A percentile compares a stretch with the other conserved stretches of the same genome.
Evolutionary conservation across 2,329 filamentous ascomycete species (phyloP).

Genomic region (Didymella arachidicola): DNA sequence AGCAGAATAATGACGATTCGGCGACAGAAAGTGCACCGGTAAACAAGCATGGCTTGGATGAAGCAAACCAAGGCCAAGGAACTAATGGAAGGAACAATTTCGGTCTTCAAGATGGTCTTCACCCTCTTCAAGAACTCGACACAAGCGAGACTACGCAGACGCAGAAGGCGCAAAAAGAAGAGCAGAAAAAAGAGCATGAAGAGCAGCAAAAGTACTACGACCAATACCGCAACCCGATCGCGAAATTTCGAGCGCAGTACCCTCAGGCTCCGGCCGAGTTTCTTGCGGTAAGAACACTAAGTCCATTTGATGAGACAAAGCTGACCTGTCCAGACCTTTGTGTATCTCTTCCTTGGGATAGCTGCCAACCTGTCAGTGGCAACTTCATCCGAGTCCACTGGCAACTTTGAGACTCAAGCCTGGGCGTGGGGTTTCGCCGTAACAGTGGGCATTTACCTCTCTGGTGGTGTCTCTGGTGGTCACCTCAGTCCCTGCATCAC

Average conservation of each 20-base stretch:
- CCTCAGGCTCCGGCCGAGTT: constrained; percentile 63
- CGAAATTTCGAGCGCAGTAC: constrained; percentile 61
- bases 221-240: constrained; percentile 60
- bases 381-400: constrained; percentile 54
- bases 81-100: constrained; percentile 40
- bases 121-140: constrained; percentile 43
- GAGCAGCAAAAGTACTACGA: constrained; percentile 57
- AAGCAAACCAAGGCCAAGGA: constrained; percentile 19
- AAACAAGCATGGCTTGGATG: constrained; percentile 33
- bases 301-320: constrained; percentile 24
- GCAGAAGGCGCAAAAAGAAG: constrained; percentile 50
- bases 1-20: constrained; percentile 15
- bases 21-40: constrained; percentile 29
- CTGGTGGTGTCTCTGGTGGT: constrained; percentile 57
- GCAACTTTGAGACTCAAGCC: constrained; percentile 40
- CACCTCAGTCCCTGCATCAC: constrained; percentile 60
- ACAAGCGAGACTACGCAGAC: constrained; percentile 39
- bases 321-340: constrained; percentile 37
- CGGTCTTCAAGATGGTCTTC: constrained; percentile 57
- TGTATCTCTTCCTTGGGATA: constrained; percentile 56
- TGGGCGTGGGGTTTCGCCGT: constrained; percentile 62
- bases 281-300: constrained; percentile 52
- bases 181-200: constrained; percentile 53
- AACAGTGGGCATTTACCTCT: constrained; percentile 60
- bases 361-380: constrained; percentile 59